Conservation (phyloP, 2,329 filamentous ascomycete genomes). For the Fusarium hostae region DNA sequence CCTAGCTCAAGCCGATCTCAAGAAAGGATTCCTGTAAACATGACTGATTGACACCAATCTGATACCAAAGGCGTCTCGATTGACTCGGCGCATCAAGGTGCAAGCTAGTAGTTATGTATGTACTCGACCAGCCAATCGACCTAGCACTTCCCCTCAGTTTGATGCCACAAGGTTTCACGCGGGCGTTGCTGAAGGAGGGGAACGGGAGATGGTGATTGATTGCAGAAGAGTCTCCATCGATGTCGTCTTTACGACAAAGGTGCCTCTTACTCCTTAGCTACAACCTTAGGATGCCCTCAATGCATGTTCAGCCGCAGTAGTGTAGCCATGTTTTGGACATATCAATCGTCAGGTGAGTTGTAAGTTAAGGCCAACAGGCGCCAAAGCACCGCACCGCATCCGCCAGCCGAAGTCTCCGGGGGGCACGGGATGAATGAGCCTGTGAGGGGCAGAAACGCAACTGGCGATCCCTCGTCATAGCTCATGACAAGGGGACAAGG, state of each 20-base stretch:
- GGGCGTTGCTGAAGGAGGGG: slow-evolving; percentile 17
- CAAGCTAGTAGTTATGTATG: slow-evolving; percentile 12
- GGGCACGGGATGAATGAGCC: slow-evolving; percentile 10
- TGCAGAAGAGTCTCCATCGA: slow-evolving; percentile 3
- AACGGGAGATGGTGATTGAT: slow-evolving; percentile 17
- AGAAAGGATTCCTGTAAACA: slow-evolving; percentile 6
- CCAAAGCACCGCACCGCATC: slow-evolving; percentile 40
- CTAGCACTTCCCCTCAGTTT: slow-evolving; percentile 39
- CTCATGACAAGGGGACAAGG: slow-evolving; percentile 1
- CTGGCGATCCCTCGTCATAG: slow-evolving; percentile 44
- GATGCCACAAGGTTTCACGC: slow-evolving; percentile 44
- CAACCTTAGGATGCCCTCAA: not conserved
- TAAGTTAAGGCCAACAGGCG: slow-evolving; percentile 27
- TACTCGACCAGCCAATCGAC: slow-evolving; percentile 28
- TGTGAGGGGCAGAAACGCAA: slow-evolving; percentile 25
- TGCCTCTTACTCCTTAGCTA: not conserved
- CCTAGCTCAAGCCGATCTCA: slow-evolving; percentile 12
- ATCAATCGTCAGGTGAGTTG: slow-evolving; percentile 41
- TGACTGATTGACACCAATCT: slow-evolving; percentile 31
- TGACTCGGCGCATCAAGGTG: slow-evolving; percentile 18
- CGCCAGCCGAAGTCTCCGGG: slow-evolving; percentile 42
- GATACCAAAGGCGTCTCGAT: slow-evolving; percentile 33
- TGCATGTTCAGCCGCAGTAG: not conserved
- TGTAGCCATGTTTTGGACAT: slow-evolving; percentile 10
- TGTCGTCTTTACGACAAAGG: slow-evolving; percentile 6